Base-by-base conservation (phyloP, 345 rosid species). In the Salix viminalis region DNA sequence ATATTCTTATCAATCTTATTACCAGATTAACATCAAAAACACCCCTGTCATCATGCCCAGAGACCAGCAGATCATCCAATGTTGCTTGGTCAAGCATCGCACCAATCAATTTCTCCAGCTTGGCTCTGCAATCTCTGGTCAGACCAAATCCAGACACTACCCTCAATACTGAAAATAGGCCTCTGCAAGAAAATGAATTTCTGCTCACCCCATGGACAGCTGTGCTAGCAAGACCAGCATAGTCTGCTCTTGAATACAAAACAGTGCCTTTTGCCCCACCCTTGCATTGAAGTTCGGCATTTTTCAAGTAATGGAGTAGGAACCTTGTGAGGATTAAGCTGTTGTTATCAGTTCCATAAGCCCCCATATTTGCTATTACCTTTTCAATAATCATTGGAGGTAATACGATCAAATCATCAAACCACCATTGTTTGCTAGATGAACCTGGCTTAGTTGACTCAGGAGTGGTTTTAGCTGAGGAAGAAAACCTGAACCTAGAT, bases 381-480 rank as follows among this genome's bases (percentile, higher is more conserved):
- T 79, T 93, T 46, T 75, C 87, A 4, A 91, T 83, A 11, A 84
- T 82, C 54, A 69, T 56, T 12, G 96, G 93, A 10, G 92, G 78
- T 19, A 93, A 81, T 37, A 46, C 37, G 5, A 89, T 60, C 78
- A 91, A 44, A 72, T 86, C 97, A 19, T 90, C 87, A 46, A 93
- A 93, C 96, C 98, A 93, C 96, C 98, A 93, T 44, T 81, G 86
- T 58, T 87, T 87, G 71, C 83, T 77, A 75, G 85, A 70, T 34
- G 83, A 76, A 34, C 77, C 75, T 21, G 79, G 86, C 61, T 80
- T 84, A 36, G 28, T 54, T 26, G 82, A 75, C 10, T 77, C 80
- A 6, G 88, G 81, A 9, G 83, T 74, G 67, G 77, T 79, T 60
- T 76, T 79, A 50, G 83, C 65, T 2, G 90, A 80, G 24, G 84